Evolutionary conservation across 192 early-diverging fungal genomes (phyloP).

Genomic region (Mortierella hygrophila): DNA sequence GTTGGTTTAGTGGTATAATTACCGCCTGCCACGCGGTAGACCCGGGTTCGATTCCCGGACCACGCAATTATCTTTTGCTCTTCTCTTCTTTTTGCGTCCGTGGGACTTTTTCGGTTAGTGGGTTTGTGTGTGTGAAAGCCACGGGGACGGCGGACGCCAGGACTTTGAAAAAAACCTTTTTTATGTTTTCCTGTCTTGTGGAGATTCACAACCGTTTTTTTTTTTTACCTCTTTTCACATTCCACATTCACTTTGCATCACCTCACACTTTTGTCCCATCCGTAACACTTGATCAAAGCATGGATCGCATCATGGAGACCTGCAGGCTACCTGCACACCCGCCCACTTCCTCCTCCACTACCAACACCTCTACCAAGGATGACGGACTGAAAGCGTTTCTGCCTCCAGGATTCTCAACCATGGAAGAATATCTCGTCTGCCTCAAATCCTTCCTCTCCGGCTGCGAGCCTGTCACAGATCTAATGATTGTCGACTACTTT

Average conservation of each 20-base stretch:
- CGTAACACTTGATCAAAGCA: background rate
- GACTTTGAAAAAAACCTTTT: background rate
- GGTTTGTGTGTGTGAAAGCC: background rate
- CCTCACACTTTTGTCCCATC: background rate
- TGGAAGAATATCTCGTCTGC: slow-evolving; percentile 33
- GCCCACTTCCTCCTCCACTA: background rate
- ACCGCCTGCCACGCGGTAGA: slow-evolving; percentile 83
- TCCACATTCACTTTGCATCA: background rate
- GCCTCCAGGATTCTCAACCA: slow-evolving; percentile 33
- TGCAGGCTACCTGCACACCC: background rate
- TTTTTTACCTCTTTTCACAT: background rate
- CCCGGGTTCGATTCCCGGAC: slow-evolving; percentile 85
- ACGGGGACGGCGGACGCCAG: background rate
- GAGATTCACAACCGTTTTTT: background rate
- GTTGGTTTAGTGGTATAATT: slow-evolving; percentile 82
- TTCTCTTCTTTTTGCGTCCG: background rate
- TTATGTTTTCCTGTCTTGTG: slow-evolving; percentile 10
- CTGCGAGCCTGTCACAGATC: slow-evolving; percentile 37
- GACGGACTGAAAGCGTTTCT: slow-evolving; percentile 11
- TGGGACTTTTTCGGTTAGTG: background rate
- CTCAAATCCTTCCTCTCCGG: slow-evolving; percentile 20
- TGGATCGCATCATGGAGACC: slow-evolving; percentile 12
- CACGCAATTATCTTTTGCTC: slow-evolving; percentile 58
- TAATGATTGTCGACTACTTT: slow-evolving; percentile 64
- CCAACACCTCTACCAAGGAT: background rate